Percentiles rank a stretch among this genome's conserved stretches.
These are phyloP conservation scores for Brassica incana DNA, from an alignment of 345 rosid species.

Conservation along the genomic window DNA sequence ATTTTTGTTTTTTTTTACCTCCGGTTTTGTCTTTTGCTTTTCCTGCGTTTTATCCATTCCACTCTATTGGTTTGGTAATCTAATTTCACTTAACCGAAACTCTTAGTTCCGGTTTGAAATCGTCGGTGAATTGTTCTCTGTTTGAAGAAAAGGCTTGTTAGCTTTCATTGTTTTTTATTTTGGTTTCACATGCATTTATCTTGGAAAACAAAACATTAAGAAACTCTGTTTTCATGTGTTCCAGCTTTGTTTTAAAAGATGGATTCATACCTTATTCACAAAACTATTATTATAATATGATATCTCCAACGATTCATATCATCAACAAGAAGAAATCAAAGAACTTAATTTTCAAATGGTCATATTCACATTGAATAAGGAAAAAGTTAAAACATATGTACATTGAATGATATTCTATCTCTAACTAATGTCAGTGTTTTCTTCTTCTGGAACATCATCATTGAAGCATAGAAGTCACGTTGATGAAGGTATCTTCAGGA, in stretches of 20 bases:
- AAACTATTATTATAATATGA: not conserved
- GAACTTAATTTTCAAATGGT: not conserved
- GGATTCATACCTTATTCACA: not conserved
- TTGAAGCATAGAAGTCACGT: constrained; percentile 37
- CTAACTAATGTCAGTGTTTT: constrained; percentile 12
- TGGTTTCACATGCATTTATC: not conserved
- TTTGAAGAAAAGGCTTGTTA: not conserved
- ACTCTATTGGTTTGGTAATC: not conserved
- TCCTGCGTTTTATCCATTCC: not conserved
- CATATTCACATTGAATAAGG: not conserved
- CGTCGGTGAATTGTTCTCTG: not conserved
- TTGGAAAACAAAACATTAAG: not conserved
- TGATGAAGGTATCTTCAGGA: constrained; percentile 44
- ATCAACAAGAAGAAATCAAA: constrained; percentile 5
- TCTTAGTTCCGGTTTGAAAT: not conserved
- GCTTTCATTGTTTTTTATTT: not conserved
- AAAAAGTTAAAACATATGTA: not conserved
- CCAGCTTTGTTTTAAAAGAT: not conserved
- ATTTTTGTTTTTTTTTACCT: not conserved
- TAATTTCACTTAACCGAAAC: not conserved
- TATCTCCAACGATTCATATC: constrained; percentile 9
- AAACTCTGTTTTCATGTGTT: not conserved
- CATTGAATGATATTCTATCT: not conserved
- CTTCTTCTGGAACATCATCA: constrained; percentile 29
- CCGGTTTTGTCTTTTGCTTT: not conserved